A percentile compares a stretch with the other conserved stretches of the same genome.
Conservation (phyloP, 1,284 basidiomycete species). For the Agaricales sp. region DNA sequence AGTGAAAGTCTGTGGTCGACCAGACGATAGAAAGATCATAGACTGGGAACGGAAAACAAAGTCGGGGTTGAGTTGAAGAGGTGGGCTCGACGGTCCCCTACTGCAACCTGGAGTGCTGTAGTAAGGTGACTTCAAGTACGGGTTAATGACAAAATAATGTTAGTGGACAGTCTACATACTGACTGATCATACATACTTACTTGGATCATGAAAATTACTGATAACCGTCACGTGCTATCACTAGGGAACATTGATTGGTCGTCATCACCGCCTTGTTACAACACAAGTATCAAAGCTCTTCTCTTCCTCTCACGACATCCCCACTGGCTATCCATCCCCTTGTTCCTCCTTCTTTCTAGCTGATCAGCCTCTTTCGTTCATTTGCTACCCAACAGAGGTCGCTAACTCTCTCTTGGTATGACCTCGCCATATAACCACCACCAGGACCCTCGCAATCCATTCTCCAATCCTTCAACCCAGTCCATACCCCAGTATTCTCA, state of each 20-base stretch:
- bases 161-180: no score
- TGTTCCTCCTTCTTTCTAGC: slow-evolving; percentile 6
- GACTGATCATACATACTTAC: no score
- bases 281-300: not conserved
- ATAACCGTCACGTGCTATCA: not conserved
- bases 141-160: no score
- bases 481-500: slow-evolving; percentile 21
- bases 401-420: slow-evolving; percentile 9
- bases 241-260: not conserved
- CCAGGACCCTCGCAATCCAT: not conserved
- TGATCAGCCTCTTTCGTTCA: not conserved
- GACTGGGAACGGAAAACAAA: no score
- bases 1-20: not conserved
- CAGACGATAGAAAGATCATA: not conserved
- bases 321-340: not conserved
- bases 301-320: not conserved
- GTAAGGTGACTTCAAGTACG: no score
- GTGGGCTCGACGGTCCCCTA: no score
- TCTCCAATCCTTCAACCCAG: slow-evolving; percentile 15
- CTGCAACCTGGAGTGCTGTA: no score
- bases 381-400: slow-evolving; percentile 13
- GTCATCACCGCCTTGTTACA: not conserved
- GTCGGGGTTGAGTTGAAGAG: no score
- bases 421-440: not conserved
- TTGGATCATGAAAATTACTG: not conserved